A percentile compares a stretch with the other conserved stretches of the same genome.
phyloP scores from a whole-genome alignment of 2,329 filamentous ascomycete species.

The Mariannaea elegans region DNA sequence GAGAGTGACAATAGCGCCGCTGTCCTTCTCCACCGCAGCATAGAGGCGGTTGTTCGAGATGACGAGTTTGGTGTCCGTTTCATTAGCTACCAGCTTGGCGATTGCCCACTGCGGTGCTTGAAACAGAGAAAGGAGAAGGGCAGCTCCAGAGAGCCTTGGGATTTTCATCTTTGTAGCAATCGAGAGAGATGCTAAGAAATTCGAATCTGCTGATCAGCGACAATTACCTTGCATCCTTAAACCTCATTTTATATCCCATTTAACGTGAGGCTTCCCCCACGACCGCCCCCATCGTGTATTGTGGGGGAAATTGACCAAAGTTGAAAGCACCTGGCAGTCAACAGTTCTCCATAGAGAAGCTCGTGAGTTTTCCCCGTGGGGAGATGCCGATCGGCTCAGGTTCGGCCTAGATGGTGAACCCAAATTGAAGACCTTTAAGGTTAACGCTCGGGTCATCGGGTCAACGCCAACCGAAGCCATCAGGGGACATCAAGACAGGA shows the following conservation, averaged over 20 bases:
- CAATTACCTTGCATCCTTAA: background rate
- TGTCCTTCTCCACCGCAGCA: constrained; percentile 48
- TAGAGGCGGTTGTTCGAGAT: constrained; percentile 51
- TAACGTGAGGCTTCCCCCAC: constrained; percentile 24
- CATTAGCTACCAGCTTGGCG: constrained; percentile 45
- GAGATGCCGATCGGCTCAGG: constrained; percentile 32
- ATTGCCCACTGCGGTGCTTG: constrained; percentile 34
- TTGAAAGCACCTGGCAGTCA: constrained; percentile 3
- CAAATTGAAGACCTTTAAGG: constrained; percentile 23
- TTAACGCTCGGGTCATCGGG: constrained; percentile 32
- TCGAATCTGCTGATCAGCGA: constrained; percentile 12
- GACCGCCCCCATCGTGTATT: constrained; percentile 31
- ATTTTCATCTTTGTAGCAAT: constrained; percentile 34
- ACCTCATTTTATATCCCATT: constrained; percentile 24
- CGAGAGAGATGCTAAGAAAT: background rate
- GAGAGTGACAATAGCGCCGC: constrained; percentile 48
- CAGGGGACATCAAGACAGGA: constrained; percentile 1
- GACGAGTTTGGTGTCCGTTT: constrained; percentile 45
- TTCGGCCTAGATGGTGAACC: constrained; percentile 27
- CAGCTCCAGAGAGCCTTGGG: constrained; percentile 28
- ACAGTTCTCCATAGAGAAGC: constrained; percentile 21
- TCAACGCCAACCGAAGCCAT: constrained; percentile 14
- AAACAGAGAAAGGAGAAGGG: constrained; percentile 31
- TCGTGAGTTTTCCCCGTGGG: constrained; percentile 35
- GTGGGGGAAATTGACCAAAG: constrained; percentile 28